These are phyloP conservation scores for Backusella parvicylindrica DNA, from an alignment of 192 early-diverging fungal species.

Conservation along the genomic window DNA sequence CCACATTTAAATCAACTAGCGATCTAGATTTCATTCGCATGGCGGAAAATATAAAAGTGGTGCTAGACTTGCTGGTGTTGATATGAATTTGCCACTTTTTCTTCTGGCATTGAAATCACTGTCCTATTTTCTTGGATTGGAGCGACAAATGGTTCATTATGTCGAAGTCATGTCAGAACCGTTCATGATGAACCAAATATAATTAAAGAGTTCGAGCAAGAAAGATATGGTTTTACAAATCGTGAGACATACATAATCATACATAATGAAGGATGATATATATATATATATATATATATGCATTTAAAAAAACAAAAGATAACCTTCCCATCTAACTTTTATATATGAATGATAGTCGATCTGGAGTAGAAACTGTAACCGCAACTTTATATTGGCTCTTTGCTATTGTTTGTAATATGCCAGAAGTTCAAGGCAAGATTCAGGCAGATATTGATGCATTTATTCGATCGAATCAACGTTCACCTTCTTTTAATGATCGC, in stretches of 20 bases:
- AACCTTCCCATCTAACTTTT: too few relatives aligned
- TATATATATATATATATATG: too few relatives aligned
- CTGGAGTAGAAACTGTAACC: not conserved
- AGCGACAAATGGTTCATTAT: not conserved
- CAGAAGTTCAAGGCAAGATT: conserved; percentile 9
- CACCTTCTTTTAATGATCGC: not conserved
- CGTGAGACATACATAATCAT: not conserved
- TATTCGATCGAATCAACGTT: not conserved
- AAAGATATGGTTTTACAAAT: not conserved
- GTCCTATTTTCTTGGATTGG: not conserved
- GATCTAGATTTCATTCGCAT: not conserved
- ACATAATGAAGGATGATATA: not conserved
- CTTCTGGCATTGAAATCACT: not conserved
- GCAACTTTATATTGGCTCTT: conserved; percentile 11
- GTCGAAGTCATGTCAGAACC: not conserved
- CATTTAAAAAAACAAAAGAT: too few relatives aligned
- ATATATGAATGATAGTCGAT: too few relatives aligned
- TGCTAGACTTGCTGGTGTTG: not conserved
- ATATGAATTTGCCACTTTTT: not conserved
- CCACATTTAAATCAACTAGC: not conserved
- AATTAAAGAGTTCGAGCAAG: not conserved
- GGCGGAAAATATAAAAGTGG: not conserved
- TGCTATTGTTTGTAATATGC: conserved; percentile 7
- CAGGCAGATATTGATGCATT: conserved; percentile 13
- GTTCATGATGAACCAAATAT: not conserved